phyloP scores from a whole-genome alignment of 495 filamentous ascomycete genomes.

The Pyrenopolyporus hunteri region DNA sequence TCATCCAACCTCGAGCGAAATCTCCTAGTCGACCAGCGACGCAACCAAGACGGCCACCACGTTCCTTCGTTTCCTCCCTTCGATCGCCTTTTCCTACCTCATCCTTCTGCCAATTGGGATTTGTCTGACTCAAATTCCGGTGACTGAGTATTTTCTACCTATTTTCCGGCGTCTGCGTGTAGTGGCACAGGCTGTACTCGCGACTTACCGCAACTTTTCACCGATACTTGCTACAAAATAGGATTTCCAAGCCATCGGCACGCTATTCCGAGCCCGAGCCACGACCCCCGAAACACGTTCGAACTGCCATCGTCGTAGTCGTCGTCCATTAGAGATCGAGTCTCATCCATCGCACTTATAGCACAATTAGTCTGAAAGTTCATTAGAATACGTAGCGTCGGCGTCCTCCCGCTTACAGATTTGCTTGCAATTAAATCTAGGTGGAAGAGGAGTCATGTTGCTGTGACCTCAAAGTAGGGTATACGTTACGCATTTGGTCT shows the following conservation, averaged over 20 bases:
- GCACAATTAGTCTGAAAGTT: not conserved
- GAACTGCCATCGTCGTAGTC: no score
- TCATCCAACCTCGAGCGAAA: slow-evolving; percentile 11
- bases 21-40: not conserved
- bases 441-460: slow-evolving; percentile 27
- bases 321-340: slow-evolving; percentile 16
- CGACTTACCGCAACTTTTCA: slow-evolving; percentile 60
- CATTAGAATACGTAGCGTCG: not conserved
- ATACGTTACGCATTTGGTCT: slow-evolving; percentile 18
- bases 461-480: slow-evolving; percentile 19
- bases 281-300: slow-evolving; percentile 13
- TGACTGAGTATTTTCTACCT: not conserved
- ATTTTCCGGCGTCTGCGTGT: no score
- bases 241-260: slow-evolving; percentile 26
- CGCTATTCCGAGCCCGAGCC: slow-evolving; percentile 13
- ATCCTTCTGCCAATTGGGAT: slow-evolving; percentile 36
- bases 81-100: slow-evolving; percentile 4
- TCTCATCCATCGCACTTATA: slow-evolving; percentile 3
- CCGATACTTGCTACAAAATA: slow-evolving; percentile 18
- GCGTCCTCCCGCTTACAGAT: not conserved
- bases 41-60: not conserved
- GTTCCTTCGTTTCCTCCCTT: slow-evolving; percentile 1
- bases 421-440: slow-evolving; percentile 19
- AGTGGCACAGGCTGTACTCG: slow-evolving; percentile 16
- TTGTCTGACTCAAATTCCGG: slow-evolving; percentile 11